Percentiles rank a stretch among this genome's conserved stretches.
phyloP scores from a whole-genome alignment of 495 filamentous ascomycete species.

The Neurospora sp. region DNA sequence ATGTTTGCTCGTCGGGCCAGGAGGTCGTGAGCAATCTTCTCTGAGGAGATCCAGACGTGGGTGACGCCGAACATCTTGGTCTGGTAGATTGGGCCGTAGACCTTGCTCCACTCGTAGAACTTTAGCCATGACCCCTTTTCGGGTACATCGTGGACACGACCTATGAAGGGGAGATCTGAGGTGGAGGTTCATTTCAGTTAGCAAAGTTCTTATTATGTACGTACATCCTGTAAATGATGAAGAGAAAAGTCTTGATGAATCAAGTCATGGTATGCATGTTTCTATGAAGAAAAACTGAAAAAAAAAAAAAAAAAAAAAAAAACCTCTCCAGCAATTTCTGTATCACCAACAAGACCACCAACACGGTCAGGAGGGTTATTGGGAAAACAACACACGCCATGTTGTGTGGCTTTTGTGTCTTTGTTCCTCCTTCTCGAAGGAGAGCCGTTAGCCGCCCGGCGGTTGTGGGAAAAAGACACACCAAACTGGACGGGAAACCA shows the following conservation, averaged over 20 bases:
- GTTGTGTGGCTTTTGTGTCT: background rate
- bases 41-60: constrained; percentile 50
- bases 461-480: background rate
- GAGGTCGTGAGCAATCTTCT: constrained; percentile 47
- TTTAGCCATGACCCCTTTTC: constrained; percentile 40
- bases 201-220: background rate
- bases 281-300: background rate
- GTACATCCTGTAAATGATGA: background rate
- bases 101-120: constrained; percentile 51
- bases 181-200: background rate
- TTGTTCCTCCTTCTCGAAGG: background rate
- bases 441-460: background rate
- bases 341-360: background rate
- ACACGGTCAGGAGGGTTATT: background rate
- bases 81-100: constrained; percentile 55
- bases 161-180: constrained; percentile 41
- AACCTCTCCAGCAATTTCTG: constrained; percentile 6
- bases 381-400: background rate
- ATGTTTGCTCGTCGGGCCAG: constrained; percentile 47
- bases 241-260: background rate
- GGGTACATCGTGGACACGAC: constrained; percentile 49
- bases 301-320: background rate
- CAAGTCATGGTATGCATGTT: background rate
- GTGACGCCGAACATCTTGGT: constrained; percentile 45
- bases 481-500: background rate